Evolutionary conservation across 108 stramenopile species (phyloP).

Genomic region (Nannochloropsis gaditana): DNA sequence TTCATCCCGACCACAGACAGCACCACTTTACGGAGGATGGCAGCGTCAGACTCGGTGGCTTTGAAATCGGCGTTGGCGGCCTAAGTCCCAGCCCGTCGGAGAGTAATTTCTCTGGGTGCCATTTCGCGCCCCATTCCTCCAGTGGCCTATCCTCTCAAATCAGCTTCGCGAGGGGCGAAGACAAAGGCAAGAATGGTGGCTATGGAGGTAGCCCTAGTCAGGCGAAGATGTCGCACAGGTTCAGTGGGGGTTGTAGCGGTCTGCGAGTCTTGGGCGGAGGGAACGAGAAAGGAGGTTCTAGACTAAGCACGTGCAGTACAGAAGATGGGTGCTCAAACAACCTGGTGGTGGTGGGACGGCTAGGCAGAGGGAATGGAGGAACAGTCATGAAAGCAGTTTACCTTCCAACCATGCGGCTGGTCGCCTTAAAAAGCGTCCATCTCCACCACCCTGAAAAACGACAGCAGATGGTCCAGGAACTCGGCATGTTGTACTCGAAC

Average conservation of each 20-base stretch:
- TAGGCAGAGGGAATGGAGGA: conserved; percentile 42
- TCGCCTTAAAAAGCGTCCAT: conserved; percentile 42
- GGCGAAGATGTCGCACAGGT: too few relatives aligned
- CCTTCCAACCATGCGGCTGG: conserved; percentile 25
- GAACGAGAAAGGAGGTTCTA: background rate
- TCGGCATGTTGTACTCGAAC: conserved; percentile 35
- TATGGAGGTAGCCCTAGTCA: too few relatives aligned
- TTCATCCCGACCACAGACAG: background rate
- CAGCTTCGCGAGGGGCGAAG: too few relatives aligned
- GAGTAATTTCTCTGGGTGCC: background rate
- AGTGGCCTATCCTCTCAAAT: too few relatives aligned
- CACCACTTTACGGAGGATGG: background rate
- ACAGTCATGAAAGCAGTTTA: conserved; percentile 39
- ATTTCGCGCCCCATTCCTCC: background rate
- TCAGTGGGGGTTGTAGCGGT: too few relatives aligned
- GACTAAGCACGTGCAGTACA: background rate
- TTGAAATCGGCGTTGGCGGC: background rate
- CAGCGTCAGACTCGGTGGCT: background rate
- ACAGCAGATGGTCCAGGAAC: conserved; percentile 39
- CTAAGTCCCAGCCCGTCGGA: background rate
- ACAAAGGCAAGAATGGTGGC: too few relatives aligned
- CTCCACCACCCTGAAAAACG: conserved; percentile 37
- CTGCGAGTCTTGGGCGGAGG: background rate
- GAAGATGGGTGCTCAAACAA: conserved; percentile 2
- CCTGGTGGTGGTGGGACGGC: conserved; percentile 21